These are phyloP conservation scores for Xylariaceae sp. DNA, from an alignment of 2,329 filamentous ascomycete species.

Conservation along the genomic window DNA sequence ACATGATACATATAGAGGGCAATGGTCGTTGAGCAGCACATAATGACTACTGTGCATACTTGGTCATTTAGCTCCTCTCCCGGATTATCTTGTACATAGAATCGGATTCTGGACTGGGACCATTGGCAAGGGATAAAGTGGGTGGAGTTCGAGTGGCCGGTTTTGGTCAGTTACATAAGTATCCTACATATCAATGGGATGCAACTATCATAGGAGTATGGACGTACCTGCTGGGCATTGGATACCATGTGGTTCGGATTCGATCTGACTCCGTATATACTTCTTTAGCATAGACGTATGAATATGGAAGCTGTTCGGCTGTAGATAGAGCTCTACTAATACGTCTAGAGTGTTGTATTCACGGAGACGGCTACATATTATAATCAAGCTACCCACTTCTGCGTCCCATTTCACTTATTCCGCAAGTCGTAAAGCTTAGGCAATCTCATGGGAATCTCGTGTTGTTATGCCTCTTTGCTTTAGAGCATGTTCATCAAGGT, in stretches of 20 bases:
- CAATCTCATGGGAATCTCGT: too few species aligned
- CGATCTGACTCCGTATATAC: background rate
- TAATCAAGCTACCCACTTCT: background rate
- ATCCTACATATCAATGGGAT: constrained; percentile 18
- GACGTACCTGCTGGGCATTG: constrained; percentile 9
- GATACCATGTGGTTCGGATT: constrained; percentile 12
- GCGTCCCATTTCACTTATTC: too few species aligned
- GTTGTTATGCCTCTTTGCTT: background rate
- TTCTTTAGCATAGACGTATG: background rate
- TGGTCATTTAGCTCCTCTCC: constrained; percentile 8
- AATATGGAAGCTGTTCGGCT: background rate
- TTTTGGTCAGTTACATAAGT: constrained; percentile 18
- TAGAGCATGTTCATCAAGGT: background rate
- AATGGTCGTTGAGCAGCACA: constrained; percentile 18
- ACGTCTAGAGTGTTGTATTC: too few species aligned
- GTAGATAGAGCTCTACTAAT: too few species aligned
- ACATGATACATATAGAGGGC: constrained; percentile 27
- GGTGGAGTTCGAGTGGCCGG: constrained; percentile 27
- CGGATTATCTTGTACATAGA: constrained; percentile 25
- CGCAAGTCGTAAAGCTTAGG: too few species aligned
- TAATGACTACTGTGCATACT: constrained; percentile 14
- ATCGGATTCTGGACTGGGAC: constrained; percentile 16
- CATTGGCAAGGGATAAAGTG: constrained; percentile 26
- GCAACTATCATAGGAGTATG: constrained; percentile 15
- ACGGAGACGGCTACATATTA: too few species aligned